phyloP scores from a whole-genome alignment of 1,139 yeast genomes.

The Lodderomyces margitis region DNA sequence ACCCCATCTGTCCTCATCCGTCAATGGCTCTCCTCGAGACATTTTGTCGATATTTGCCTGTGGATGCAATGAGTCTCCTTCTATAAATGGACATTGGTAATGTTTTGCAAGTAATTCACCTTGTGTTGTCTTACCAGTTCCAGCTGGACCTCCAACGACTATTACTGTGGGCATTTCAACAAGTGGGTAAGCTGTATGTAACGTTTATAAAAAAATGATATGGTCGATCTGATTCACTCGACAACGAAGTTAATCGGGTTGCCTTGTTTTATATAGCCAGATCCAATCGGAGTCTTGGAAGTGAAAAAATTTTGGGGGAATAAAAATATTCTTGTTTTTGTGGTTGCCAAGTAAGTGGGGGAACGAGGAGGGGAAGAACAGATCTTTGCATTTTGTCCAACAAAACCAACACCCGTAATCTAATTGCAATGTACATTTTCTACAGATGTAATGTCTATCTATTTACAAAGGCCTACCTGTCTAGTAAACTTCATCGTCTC shows the following conservation, averaged over 20 bases:
- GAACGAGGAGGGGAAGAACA: not conserved
- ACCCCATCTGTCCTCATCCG: constrained; percentile 88
- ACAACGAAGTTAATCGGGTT: no score
- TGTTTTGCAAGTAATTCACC: constrained; percentile 51
- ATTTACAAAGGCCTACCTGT: not conserved
- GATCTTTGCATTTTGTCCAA: not conserved
- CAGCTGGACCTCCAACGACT: constrained; percentile 86
- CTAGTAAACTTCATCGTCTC: not conserved
- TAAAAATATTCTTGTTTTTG: not conserved
- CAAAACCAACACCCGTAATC: not conserved
- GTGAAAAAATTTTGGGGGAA: constrained; percentile 1
- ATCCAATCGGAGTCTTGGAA: not conserved
- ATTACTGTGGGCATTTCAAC: constrained; percentile 25
- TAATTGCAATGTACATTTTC: not conserved
- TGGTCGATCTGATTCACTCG: no score
- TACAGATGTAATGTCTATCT: not conserved
- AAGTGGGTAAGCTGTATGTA: no score
- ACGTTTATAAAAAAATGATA: no score
- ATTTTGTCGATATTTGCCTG: constrained; percentile 72
- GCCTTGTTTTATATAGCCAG: no score
- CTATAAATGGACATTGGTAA: constrained; percentile 59
- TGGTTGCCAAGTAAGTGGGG: not conserved
- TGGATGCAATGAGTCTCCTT: constrained; percentile 85
- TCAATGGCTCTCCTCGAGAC: constrained; percentile 74
- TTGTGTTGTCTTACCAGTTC: constrained; percentile 86